phyloP scores from a whole-genome alignment of 345 rosid genomes.

The Eucalyptus caleyi region DNA sequence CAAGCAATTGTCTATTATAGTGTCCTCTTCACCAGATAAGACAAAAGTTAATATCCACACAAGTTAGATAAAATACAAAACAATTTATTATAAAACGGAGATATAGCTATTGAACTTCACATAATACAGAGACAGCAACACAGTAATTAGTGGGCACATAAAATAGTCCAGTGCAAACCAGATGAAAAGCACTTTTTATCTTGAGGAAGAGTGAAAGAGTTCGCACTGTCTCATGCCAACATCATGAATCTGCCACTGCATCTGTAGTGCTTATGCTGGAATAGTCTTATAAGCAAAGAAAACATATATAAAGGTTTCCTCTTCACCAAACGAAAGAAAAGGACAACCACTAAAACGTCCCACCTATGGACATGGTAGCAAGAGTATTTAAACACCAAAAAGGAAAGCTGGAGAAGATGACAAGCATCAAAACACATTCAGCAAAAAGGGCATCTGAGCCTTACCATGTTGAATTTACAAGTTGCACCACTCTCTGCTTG shows the following conservation, averaged over 20 bases:
- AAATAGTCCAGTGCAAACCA: background rate
- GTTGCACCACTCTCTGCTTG: slow-evolving; percentile 97
- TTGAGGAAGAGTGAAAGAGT: background rate
- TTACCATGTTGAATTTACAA: slow-evolving; percentile 91
- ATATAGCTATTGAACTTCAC: background rate
- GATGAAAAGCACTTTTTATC: background rate
- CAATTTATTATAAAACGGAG: background rate
- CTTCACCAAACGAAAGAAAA: background rate
- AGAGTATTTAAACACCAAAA: background rate
- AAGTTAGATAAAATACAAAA: background rate
- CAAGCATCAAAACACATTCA: background rate
- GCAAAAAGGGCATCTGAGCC: background rate
- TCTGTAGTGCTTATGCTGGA: background rate
- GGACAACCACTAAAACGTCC: background rate
- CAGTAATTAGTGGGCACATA: background rate
- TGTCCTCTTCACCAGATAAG: background rate
- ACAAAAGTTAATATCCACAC: background rate
- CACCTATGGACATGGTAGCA: background rate
- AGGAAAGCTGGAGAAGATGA: background rate
- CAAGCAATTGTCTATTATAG: background rate
- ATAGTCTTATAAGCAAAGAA: background rate
- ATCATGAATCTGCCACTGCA: background rate
- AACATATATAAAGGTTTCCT: background rate
- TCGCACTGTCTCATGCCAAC: background rate
- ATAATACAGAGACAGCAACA: background rate